phyloP scores from a whole-genome alignment of 1,284 basidiomycete species.

The Stereum hirsutum region DNA sequence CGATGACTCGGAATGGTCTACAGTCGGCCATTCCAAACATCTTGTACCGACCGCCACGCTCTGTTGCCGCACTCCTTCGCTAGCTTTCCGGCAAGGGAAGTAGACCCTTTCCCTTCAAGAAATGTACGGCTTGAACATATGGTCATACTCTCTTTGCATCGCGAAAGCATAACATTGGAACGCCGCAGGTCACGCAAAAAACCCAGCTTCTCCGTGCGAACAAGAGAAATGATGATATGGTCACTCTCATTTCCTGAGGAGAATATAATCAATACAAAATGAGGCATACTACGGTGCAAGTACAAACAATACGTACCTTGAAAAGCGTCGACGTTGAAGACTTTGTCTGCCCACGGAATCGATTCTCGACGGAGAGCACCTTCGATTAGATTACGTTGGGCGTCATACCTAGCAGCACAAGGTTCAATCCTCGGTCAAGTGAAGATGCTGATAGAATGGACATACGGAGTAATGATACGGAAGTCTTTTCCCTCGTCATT shows the following conservation, averaged over 20 bases:
- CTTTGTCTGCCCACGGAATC: constrained; percentile 30
- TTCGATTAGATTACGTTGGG: constrained; percentile 36
- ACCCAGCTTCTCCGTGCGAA: constrained; percentile 34
- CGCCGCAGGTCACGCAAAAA: constrained; percentile 39
- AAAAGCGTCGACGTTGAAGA: constrained; percentile 45
- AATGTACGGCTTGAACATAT: constrained; percentile 52
- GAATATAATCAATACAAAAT: not conserved
- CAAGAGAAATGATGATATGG: constrained; percentile 54
- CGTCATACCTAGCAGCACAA: too few relatives aligned
- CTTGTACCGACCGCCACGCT: too few relatives aligned
- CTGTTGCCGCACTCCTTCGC: constrained; percentile 25
- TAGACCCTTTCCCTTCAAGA: constrained; percentile 32
- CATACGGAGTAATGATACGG: constrained; percentile 44
- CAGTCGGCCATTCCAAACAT: too few relatives aligned
- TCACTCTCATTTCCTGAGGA: constrained; percentile 37
- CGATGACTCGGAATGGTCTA: too few relatives aligned
- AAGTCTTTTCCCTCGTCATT: constrained; percentile 31
- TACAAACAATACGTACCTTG: constrained; percentile 19
- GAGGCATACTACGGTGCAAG: not conserved
- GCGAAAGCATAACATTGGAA: constrained; percentile 62
- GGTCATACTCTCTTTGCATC: constrained; percentile 61
- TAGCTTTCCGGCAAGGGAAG: constrained; percentile 39
- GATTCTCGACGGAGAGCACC: constrained; percentile 24
- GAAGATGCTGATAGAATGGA: too few relatives aligned
- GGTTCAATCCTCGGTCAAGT: too few relatives aligned